Percentiles rank a stretch among this genome's conserved stretches.
Evolutionary conservation across 495 filamentous ascomycete species (phyloP).

Genomic region (Saxophila tyrrhenica): DNA sequence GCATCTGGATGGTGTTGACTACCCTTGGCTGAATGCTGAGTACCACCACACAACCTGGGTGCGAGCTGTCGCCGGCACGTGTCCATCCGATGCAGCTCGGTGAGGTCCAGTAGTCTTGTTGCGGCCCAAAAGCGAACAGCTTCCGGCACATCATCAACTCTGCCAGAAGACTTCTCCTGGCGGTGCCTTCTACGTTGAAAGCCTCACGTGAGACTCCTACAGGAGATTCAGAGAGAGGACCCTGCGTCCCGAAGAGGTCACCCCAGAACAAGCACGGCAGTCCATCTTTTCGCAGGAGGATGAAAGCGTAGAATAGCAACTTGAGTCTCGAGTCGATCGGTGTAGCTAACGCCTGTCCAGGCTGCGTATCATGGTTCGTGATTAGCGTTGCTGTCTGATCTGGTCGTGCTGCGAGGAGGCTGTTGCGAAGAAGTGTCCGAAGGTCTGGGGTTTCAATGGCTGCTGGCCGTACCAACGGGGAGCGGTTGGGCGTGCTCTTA

Average conservation of each 20-base stretch:
- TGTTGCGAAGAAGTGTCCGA: conserved; percentile 47
- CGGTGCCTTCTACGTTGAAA: not conserved
- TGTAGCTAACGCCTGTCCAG: conserved; percentile 31
- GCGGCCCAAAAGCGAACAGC: conserved; percentile 56
- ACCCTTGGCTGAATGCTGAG: conserved; percentile 28
- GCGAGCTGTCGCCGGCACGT: conserved; percentile 28
- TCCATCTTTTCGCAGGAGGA: conserved; percentile 52
- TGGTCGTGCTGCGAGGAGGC: conserved; percentile 47
- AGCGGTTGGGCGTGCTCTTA: conserved; percentile 36
- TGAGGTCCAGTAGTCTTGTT: conserved; percentile 58
- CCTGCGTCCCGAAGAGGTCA: conserved; percentile 60
- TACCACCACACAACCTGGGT: conserved; percentile 24
- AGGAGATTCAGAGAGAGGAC: conserved; percentile 41
- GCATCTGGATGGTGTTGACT: conserved; percentile 14
- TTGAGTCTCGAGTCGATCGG: conserved; percentile 29
- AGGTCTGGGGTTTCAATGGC: conserved; percentile 39
- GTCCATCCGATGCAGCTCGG: conserved; percentile 61
- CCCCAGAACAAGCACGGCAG: conserved; percentile 67
- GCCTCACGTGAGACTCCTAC: conserved; percentile 34
- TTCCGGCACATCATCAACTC: conserved; percentile 53
- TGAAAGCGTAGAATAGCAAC: conserved; percentile 36
- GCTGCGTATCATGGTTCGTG: conserved; percentile 34
- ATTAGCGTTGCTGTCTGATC: conserved; percentile 46
- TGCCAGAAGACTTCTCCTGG: conserved; percentile 42
- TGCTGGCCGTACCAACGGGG: conserved; percentile 25